Conservation (phyloP, 2,329 filamentous ascomycete species). For the Neonectria hederae region DNA sequence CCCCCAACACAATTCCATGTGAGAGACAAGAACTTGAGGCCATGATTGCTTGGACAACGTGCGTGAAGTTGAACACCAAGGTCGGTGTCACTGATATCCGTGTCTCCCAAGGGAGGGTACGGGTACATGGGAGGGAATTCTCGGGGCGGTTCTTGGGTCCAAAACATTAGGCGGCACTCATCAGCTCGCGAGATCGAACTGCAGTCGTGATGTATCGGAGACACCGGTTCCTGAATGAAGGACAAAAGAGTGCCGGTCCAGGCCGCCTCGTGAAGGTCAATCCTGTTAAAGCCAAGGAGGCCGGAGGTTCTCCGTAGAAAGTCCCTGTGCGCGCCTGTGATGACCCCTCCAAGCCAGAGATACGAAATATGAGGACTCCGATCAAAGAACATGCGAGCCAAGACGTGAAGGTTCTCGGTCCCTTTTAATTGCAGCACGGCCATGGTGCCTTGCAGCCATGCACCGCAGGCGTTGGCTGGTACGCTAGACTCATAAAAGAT, state of each 20-base stretch:
- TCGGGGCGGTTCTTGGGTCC: slow-evolving; percentile 8
- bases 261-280: slow-evolving; percentile 17
- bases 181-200: slow-evolving; percentile 9
- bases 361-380: no score
- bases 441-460: no score
- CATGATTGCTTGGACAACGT: slow-evolving; percentile 3
- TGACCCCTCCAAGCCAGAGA: no score
- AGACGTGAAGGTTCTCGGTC: no score
- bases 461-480: no score
- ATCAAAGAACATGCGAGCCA: no score
- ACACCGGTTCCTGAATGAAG: slow-evolving; percentile 19
- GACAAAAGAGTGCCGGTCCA: slow-evolving; percentile 19
- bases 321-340: no score
- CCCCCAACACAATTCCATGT: slow-evolving; percentile 4
- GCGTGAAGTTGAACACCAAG: slow-evolving; percentile 12
- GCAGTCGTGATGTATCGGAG: background rate
- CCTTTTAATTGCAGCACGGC: no score
- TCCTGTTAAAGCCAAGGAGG: slow-evolving; percentile 4
- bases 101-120: slow-evolving; percentile 8
- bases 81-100: slow-evolving; percentile 11
- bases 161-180: slow-evolving; percentile 18
- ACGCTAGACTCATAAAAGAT: no score
- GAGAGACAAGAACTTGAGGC: background rate
- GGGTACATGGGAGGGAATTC: slow-evolving; percentile 12
- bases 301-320: background rate